phyloP scores from a whole-genome alignment of 345 rosid species.

The Lumnitzera racemosa region DNA sequence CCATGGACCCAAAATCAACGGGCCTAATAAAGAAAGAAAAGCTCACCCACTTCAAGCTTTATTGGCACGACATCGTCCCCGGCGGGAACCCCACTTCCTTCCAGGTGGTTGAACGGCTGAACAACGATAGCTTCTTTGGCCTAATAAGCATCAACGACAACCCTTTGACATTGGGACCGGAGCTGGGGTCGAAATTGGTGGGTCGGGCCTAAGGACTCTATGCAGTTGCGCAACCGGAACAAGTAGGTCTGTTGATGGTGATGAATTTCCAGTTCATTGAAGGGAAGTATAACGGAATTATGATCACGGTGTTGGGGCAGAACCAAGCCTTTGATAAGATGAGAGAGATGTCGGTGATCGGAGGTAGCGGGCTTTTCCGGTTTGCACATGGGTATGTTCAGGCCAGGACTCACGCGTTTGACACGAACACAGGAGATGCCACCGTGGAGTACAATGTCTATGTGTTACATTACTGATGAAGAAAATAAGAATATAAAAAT shows the following conservation, averaged over 20 bases:
- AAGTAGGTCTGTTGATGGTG: slow-evolving; percentile 9
- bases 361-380: slow-evolving; percentile 23
- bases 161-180: slow-evolving; percentile 6
- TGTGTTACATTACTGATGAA: slow-evolving; percentile 24
- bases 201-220: slow-evolving; percentile 12
- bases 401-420: slow-evolving; percentile 16
- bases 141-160: slow-evolving; percentile 1
- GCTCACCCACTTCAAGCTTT: too few relatives aligned
- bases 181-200: slow-evolving; percentile 3
- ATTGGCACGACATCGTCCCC: too few relatives aligned
- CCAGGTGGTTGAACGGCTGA: too few relatives aligned
- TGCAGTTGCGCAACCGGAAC: background rate
- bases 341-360: slow-evolving; percentile 20
- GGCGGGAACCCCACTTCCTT: too few relatives aligned
- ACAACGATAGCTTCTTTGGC: too few relatives aligned
- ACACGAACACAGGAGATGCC: slow-evolving; percentile 11
- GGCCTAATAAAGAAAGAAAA: too few relatives aligned
- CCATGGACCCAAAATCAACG: too few relatives aligned
- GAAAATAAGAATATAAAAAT: too few relatives aligned
- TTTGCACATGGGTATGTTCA: slow-evolving; percentile 24
- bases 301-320: background rate
- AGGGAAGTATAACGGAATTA: slow-evolving; percentile 11
- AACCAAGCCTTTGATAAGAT: background rate
- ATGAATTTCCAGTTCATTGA: slow-evolving; percentile 3
- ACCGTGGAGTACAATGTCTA: slow-evolving; percentile 25